Base-by-base conservation (phyloP, 2,329 filamentous ascomycete species). In the Sclerotinia nivalis region DNA sequence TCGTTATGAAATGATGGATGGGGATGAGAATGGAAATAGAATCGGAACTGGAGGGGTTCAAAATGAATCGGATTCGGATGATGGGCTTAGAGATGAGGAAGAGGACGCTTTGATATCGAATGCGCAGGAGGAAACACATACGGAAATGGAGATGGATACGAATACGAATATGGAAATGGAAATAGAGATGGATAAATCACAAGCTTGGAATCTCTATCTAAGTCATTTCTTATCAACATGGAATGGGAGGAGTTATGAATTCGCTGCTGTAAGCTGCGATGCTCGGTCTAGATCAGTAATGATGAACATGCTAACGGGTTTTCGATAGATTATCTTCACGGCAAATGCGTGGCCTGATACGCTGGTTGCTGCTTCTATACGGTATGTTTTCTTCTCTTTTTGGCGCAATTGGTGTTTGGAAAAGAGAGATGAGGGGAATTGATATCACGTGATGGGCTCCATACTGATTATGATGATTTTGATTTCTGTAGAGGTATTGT, bases 191-290 rank as follows among this genome's bases (percentile, higher is more conserved):
- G 25, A 66, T 20, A 76, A 74, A 72, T 72, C 78, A 8, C 80
- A 82, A 66, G 80, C 80, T 8, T 74, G 75, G 50, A 79, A 79
- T 68, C 75, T 87, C 9, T 88, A 87, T 71, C 75, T 83, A 28
- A 86, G 84, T 28, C 85, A 88, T 76, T 82, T 84, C 66, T 79
- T 87, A 7, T 87, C 86, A 22, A 84, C 84, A 52, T 87, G 85
- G 85, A 88, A 87, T 76, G 83, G 84, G 8, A 82, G 86, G 59
- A 82, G 83, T 62, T 88, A 75, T 70, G 76, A 77, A 70, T 77
- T 77, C 64, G 75, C 76, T 13, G 76, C 75, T 25, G 75, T 77
- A 61, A 74, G 74, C 49, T 25, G 28, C 37, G 34, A 49, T 37
- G 82, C 8, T 8, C 5, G 34, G 83, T 0, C 75, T 75, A 81